Base-by-base conservation (phyloP, 768 basidiomycete species). In the Suillus weaverae region DNA sequence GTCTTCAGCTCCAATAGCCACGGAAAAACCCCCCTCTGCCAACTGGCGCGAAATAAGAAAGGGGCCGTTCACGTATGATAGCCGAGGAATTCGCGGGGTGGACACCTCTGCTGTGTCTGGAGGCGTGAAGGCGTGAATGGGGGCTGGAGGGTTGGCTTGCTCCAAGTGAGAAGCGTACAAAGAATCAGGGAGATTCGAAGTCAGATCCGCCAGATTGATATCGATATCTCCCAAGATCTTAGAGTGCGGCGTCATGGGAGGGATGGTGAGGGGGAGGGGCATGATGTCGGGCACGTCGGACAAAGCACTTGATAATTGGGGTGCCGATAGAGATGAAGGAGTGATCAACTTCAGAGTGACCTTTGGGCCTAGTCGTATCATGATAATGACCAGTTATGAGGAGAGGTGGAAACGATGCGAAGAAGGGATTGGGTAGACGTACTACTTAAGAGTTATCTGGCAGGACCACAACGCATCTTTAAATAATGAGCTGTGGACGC, bases 1-100 rank as follows among this genome's bases (percentile, higher is more conserved):
- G 41, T 75, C 76, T 20, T 60, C 69, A 35, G 71, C 74, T 39
- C 64, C 74, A 55, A 68, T 71, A 0, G 74, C 68, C 1, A 48
- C 10, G 36, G 61, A 76, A 54, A 67, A 76, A 3, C 44, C 65
- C 16, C 74, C 74, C 1, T 13, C 57, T 51, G 74, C 70, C n/a
- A 75, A 0, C 18, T 60, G 55, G 11, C 61, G 30, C 11, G 66
- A 11, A 30, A 74, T 59, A 41, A 67, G 70, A 53, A 75, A 76
- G 20, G 74, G 74, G 5, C 76, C 76, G 9, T 61, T 5, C 32
- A 53, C 51, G 30, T 16, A 5, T 32, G 30, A 5, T 2, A 9
- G 50, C 26, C 1, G 26, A 16, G 50, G 26, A 2, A 16, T 7
- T 30, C 1, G 50, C 30, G 32, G 30, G 32, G 16, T 18, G 16